Base-by-base conservation (phyloP, 2,329 filamentous ascomycete species). In the Fusarium albosuccineum region DNA sequence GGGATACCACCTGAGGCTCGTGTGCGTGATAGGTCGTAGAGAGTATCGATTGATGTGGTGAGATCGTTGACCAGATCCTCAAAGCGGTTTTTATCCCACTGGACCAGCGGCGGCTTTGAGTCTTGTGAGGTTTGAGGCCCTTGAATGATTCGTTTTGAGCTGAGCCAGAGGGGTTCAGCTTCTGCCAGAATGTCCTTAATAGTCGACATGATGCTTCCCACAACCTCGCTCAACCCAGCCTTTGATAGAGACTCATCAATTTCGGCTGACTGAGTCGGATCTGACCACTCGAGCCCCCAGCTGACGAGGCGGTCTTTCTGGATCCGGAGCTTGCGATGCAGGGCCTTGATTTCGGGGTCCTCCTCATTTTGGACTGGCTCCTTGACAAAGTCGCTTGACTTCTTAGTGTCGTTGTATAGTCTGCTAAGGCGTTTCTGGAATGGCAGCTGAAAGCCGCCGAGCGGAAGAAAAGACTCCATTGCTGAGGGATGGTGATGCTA, bases 201-300 rank as follows among this genome's bases (percentile, higher is more conserved):
- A 50, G 91, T 94, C 14, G 87, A 87, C 85, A 95, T 89, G 72
- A 94, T 91, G 75, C 91, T 93, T 60, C 89, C 88, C 53, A 94
- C 92, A 2, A 92, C 87, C 75, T 94, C 91, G 61, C 90, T 92
- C 57, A 94, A 80, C 22, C 92, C 92, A 53, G 90, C 90, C 75
- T 91, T 89, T 71, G 91, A 92, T 9, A 91, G 82, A 13, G 87
- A 88, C 73, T 89, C 87, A 72, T 91, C 88, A 65, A 94, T 94
- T 76, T 92, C 88, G 72, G 88, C 86, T 61, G 89, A 84, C 73
- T 90, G 86, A 67, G 83, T 86, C 14, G 90, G 88, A 75, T 94
- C 91, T 57, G 89, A 92, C 92, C 92, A 95, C 76, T 93, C 91
- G 53, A 93, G 82, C 0, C 92, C 92, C 92, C 92, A 95, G 62